Conservation (phyloP, 2,329 filamentous ascomycete species). For the Aureobasidium sp. region DNA sequence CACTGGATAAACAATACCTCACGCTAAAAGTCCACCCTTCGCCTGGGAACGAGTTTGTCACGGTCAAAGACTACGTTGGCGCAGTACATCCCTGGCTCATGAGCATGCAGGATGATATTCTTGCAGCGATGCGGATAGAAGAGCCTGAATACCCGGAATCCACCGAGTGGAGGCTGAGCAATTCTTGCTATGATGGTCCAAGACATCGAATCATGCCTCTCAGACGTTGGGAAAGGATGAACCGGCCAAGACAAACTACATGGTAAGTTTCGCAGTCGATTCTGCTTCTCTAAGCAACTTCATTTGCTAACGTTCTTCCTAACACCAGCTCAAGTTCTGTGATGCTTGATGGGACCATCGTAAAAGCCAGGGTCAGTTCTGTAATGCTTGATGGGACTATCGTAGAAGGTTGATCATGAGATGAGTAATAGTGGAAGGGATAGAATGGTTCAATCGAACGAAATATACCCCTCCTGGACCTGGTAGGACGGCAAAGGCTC, state of each 20-base stretch:
- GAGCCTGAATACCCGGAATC: neutral
- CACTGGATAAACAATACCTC: neutral
- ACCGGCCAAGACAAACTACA: neutral
- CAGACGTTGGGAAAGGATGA: neutral
- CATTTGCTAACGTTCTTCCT: neutral
- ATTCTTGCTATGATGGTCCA: neutral
- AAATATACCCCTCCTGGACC: neutral
- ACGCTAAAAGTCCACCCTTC: neutral
- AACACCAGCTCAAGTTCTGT: neutral
- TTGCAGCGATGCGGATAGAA: neutral
- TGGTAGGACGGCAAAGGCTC: neutral
- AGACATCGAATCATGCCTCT: neutral
- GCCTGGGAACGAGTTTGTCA: neutral
- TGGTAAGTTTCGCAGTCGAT: neutral
- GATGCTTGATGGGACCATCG: neutral
- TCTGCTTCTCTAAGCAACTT: neutral
- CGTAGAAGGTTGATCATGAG: neutral
- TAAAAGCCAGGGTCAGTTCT: no score
- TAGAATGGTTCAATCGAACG: neutral
- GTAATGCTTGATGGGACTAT: neutral
- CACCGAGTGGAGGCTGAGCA: neutral
- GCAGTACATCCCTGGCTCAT: neutral
- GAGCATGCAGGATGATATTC: slow-evolving; percentile 1
- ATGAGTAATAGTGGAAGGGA: neutral
- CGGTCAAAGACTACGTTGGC: neutral